A percentile compares a stretch with the other conserved stretches of the same genome.
Conservation (phyloP, 331 rosid species). For the Telfairia occidentalis region DNA sequence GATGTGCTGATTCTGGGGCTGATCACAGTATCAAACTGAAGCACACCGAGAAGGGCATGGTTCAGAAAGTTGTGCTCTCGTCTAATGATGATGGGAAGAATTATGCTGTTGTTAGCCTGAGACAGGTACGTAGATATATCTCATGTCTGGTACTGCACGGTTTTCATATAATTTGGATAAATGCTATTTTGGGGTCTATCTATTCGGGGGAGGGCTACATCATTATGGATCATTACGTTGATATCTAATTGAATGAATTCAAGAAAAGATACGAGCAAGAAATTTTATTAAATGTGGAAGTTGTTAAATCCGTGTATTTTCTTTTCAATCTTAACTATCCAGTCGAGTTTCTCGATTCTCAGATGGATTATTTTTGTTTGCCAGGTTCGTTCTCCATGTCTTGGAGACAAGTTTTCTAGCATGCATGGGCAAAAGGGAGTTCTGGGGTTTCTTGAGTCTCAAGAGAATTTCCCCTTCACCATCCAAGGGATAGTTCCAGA, state of each 20-base stretch:
- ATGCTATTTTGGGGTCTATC: too few relatives aligned
- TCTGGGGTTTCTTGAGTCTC: constrained; percentile 75
- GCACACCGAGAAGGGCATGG: constrained; percentile 92
- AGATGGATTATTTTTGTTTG: constrained; percentile 1
- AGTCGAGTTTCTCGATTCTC: background rate
- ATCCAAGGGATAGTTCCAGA: constrained; percentile 91
- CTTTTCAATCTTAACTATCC: background rate
- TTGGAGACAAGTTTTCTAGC: constrained; percentile 96
- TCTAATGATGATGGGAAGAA: constrained; percentile 94
- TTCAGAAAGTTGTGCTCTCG: constrained; percentile 82
- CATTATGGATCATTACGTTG: too few relatives aligned
- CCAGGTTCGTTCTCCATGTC: constrained; percentile 85
- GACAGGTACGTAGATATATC: constrained; percentile 77
- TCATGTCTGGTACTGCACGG: too few relatives aligned
- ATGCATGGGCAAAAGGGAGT: constrained; percentile 99
- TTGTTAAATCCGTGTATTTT: background rate
- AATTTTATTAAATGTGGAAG: background rate
- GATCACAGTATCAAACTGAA: constrained; percentile 83
- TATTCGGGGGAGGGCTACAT: too few relatives aligned
- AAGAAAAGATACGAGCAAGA: too few relatives aligned
- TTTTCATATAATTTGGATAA: too few relatives aligned
- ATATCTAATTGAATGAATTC: too few relatives aligned
- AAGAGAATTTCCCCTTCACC: constrained; percentile 93
- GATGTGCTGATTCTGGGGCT: constrained; percentile 75
- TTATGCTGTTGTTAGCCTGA: constrained; percentile 68